Evolutionary conservation across 2,329 filamentous ascomycete species (phyloP).

Genomic region (Beauveria varroae): DNA sequence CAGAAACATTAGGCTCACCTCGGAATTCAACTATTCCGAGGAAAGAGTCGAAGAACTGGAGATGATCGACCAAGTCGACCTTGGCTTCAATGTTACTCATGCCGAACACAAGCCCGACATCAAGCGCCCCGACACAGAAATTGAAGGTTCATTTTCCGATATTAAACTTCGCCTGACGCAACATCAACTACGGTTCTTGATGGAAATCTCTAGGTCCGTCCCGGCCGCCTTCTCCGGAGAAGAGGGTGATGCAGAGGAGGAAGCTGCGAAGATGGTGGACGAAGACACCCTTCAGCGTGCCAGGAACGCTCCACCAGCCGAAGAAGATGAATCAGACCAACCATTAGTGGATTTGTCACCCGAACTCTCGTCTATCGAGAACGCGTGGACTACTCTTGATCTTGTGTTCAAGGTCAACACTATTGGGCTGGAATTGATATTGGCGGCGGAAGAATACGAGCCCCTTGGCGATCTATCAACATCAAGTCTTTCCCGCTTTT

Average conservation of each 20-base stretch:
- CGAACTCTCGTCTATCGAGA: constrained; percentile 59
- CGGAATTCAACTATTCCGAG: constrained; percentile 73
- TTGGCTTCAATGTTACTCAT: constrained; percentile 88
- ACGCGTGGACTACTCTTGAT: constrained; percentile 89
- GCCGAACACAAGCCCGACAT: constrained; percentile 72
- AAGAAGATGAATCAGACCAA: constrained; percentile 29
- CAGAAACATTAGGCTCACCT: constrained; percentile 84
- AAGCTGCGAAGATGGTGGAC: constrained; percentile 68
- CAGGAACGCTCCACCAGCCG: constrained; percentile 26
- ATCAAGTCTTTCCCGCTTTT: constrained; percentile 87
- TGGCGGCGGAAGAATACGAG: constrained; percentile 58
- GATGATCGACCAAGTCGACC: constrained; percentile 93
- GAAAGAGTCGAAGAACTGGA: constrained; percentile 77
- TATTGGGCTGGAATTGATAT: constrained; percentile 79
- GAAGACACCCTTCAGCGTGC: constrained; percentile 42
- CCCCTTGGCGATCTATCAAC: constrained; percentile 72
- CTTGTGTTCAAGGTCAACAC: constrained; percentile 84
- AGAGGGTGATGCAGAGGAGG: constrained; percentile 64
- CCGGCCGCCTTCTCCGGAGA: constrained; percentile 69
- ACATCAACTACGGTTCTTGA: constrained; percentile 79
- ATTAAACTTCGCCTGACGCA: constrained; percentile 86
- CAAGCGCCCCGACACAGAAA: constrained; percentile 82
- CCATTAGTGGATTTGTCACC: constrained; percentile 52
- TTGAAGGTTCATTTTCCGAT: constrained; percentile 87
- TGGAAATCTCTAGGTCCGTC: constrained; percentile 81